Evolutionary conservation across 192 early-diverging fungal genomes (phyloP).

Genomic region (Umbelopsis sp.): DNA sequence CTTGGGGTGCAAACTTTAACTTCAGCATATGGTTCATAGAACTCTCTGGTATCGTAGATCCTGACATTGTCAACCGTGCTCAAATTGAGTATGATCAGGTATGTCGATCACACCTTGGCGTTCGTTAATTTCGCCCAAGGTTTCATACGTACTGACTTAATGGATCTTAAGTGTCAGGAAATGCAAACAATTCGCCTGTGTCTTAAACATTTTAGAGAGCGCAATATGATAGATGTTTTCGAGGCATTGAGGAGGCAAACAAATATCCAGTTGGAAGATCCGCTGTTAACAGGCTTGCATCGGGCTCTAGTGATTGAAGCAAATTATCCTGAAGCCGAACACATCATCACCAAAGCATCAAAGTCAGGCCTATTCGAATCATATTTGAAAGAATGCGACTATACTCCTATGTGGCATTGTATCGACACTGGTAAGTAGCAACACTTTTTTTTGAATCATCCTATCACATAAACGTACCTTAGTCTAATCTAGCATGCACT

Average conservation of each 20-base stretch:
- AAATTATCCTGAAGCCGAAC: conserved; percentile 75
- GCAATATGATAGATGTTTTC: conserved; percentile 75
- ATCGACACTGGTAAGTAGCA: conserved; percentile 39
- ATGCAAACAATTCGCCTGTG: conserved; percentile 82
- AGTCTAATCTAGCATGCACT: too few species aligned
- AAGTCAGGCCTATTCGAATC: conserved; percentile 68
- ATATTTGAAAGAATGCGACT: conserved; percentile 68
- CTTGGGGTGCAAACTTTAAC: conserved; percentile 93
- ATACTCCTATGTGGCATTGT: conserved; percentile 71
- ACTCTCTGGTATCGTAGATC: conserved; percentile 74
- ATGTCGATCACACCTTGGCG: conserved; percentile 31
- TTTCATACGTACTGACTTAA: too few species aligned
- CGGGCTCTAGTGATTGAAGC: conserved; percentile 64
- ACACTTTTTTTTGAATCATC: neutral
- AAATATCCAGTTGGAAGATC: conserved; percentile 72
- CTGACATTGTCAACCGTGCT: conserved; percentile 65
- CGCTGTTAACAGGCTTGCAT: conserved; percentile 78
- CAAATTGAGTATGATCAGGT: conserved; percentile 68
- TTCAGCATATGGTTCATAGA: conserved; percentile 96
- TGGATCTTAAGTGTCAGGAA: conserved; percentile 78
- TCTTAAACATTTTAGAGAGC: conserved; percentile 86
- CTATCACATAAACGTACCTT: too few species aligned
- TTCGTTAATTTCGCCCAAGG: too few species aligned
- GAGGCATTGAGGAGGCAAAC: conserved; percentile 66
- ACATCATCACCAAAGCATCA: conserved; percentile 65